These are phyloP conservation scores for Xylariaceae sp. DNA, from an alignment of 2,329 filamentous ascomycete genomes.

Conservation along the genomic window DNA sequence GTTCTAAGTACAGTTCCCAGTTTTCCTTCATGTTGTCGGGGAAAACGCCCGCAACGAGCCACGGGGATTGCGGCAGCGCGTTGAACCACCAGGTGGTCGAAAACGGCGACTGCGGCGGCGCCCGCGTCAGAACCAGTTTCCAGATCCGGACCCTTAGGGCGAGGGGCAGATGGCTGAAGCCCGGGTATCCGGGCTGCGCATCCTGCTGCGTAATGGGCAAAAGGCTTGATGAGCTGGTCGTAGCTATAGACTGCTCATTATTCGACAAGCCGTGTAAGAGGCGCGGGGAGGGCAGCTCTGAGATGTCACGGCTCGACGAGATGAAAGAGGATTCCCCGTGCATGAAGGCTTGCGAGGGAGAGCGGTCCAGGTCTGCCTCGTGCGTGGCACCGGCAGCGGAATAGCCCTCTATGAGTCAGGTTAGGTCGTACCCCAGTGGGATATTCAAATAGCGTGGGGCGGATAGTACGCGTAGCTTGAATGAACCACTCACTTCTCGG, in stretches of 20 bases:
- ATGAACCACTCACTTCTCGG: conserved; percentile 28
- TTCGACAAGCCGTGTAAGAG: not conserved
- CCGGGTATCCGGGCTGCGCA: not conserved
- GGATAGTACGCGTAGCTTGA: too few species aligned
- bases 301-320: not conserved
- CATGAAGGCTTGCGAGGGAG: conserved; percentile 3
- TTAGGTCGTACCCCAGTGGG: not conserved
- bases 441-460: not conserved
- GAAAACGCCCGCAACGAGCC: conserved; percentile 21
- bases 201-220: not conserved
- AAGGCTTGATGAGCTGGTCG: not conserved
- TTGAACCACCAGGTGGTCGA: conserved; percentile 20
- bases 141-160: conserved; percentile 27
- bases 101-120: conserved; percentile 5
- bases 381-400: not conserved
- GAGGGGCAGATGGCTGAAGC: conserved; percentile 19
- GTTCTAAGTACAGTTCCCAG: conserved; percentile 20
- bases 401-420: not conserved
- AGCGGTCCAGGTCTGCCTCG: not conserved
- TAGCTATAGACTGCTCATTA: not conserved
- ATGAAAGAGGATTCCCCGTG: conserved; percentile 1
- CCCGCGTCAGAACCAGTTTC: conserved; percentile 17
- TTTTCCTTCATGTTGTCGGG: conserved; percentile 21
- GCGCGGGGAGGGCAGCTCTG: not conserved
- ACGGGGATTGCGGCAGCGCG: conserved; percentile 9